Evolutionary conservation across 1,284 basidiomycete genomes (phyloP), one percentile per base, ranked within the genome.

Genomic region (Chondrostereum purpureum): DNA sequence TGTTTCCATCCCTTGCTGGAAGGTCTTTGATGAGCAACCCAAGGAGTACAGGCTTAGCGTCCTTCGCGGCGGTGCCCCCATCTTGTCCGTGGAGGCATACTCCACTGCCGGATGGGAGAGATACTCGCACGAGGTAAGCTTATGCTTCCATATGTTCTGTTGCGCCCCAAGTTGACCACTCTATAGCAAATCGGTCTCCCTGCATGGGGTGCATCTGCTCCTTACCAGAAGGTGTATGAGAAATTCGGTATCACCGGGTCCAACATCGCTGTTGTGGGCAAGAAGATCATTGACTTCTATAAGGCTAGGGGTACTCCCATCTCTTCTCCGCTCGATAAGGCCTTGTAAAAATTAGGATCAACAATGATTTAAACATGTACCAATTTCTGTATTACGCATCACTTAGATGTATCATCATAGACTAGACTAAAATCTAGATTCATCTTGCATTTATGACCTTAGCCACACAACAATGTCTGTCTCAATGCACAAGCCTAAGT

Each of bases 231-330:
- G 70, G 85, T 93, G 13, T 95, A 94, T 64, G 85, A 85, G 67
- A 87, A 89, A 68, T 91, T 92, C 59, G 90, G 86, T 34, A 75
- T 94, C 61, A 92, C 89, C 44, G 83, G 80, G n/a, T 61, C 75
- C 39, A 87, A 90, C 65, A 84, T 96, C 56, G 88, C 92, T 42
- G 64, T 65, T 45, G 75, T 91, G 45, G 82, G 88, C 56, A 83
- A 88, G 75, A 91, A 92, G 76, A 81, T 93, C 48, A 77, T 91
- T 53, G 77, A 76, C 50, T 92, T 89, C 74, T 96, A 94, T 78
- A 84, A 88, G 76, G 71, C 84, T 68, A 79, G 79, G 68, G 85
- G 85, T 37, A 73, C 72, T 46, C 72, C 78, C 46, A 74, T 93
- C 48, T 72, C 83, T 53, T 92, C 89, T 48, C 92, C 92, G 36